A percentile compares a stretch with the other conserved stretches of the same genome.
phyloP scores from a whole-genome alignment of 148 eudicot species.

The Pouteria glomerata region DNA sequence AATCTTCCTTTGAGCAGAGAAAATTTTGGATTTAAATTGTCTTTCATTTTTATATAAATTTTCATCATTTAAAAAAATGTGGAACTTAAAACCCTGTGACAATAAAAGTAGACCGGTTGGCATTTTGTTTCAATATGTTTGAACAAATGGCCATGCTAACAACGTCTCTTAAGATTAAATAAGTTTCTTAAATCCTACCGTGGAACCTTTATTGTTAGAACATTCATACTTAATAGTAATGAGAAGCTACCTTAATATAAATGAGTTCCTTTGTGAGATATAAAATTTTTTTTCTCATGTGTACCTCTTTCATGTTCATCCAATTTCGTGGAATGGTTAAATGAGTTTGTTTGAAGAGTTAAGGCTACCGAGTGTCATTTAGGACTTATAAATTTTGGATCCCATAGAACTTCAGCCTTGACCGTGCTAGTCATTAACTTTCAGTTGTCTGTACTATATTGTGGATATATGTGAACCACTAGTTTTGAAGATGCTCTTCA shows the following conservation, averaged over 20 bases:
- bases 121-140: not conserved
- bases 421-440: not conserved
- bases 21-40: too few species aligned
- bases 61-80: too few species aligned
- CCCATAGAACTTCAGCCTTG: not conserved
- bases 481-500: not conserved
- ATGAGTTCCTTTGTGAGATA: too few species aligned
- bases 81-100: too few species aligned
- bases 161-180: not conserved
- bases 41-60: too few species aligned
- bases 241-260: too few species aligned
- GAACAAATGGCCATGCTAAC: not conserved
- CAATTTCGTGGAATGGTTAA: too few species aligned
- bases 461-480: not conserved
- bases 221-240: too few species aligned
- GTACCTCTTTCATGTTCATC: not conserved
- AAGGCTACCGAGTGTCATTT: not conserved
- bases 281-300: too few species aligned
- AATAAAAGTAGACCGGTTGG: not conserved
- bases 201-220: too few species aligned
- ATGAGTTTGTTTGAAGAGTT: conserved; percentile 4
- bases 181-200: too few species aligned
- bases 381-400: not conserved
- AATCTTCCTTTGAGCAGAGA: too few species aligned
- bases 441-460: not conserved